A percentile compares a stretch with the other conserved stretches of the same genome.
Evolutionary conservation across 768 basidiomycete genomes (phyloP).

Genomic region (Steccherinum ochraceum): DNA sequence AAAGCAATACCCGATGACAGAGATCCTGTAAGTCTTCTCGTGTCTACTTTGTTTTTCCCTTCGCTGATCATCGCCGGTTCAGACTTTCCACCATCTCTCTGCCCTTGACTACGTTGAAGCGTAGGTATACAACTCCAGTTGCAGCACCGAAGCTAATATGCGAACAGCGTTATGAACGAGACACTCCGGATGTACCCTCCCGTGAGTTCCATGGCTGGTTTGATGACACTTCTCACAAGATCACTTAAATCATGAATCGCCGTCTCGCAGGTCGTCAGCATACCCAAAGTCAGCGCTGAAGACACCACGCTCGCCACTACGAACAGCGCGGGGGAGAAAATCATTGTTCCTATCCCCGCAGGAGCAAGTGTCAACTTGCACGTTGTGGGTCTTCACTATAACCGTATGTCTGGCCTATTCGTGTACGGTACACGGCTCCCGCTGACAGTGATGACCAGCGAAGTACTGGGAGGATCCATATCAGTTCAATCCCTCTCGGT

Average conservation of each 20-base stretch:
- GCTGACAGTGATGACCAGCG: conserved; percentile 17
- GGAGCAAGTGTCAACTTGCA: conserved; percentile 21
- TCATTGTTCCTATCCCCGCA: conserved; percentile 19
- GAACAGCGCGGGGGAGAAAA: conserved; percentile 20
- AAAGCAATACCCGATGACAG: conserved; percentile 18
- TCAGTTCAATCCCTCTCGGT: conserved; percentile 34
- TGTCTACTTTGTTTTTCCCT: background rate
- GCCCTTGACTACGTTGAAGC: conserved; percentile 16
- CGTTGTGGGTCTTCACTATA: conserved; percentile 27
- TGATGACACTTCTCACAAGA: background rate
- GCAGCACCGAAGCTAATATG: too few species aligned
- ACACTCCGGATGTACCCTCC: conserved; percentile 28
- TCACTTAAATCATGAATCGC: too few species aligned
- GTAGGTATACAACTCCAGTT: too few species aligned
- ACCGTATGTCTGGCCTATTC: conserved; percentile 20
- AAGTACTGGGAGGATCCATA: conserved; percentile 33
- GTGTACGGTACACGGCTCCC: background rate
- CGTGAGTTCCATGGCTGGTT: too few species aligned
- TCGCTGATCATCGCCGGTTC: background rate
- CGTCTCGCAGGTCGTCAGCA: too few species aligned
- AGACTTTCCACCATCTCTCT: conserved; percentile 26
- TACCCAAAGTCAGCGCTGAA: conserved; percentile 23
- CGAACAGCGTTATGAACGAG: conserved; percentile 26
- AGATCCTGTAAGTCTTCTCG: conserved; percentile 18
- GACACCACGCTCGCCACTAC: conserved; percentile 21